phyloP scores from a whole-genome alignment of 1,139 yeast genomes.

The Suhomyces choctaworum region DNA sequence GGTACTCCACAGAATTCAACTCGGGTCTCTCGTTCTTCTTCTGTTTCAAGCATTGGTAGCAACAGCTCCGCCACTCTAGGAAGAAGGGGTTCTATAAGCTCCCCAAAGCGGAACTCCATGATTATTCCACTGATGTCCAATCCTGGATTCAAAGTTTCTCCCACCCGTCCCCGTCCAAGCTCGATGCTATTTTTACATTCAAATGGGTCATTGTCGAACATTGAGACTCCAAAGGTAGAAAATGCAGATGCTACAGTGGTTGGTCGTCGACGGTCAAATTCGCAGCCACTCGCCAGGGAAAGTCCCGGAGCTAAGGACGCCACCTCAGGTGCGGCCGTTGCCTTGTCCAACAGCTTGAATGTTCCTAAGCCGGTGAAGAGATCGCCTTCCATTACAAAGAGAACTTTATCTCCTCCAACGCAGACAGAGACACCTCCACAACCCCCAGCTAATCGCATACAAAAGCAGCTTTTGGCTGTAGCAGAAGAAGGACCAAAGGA shows the following conservation, averaged over 20 bases:
- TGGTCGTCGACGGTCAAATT: constrained; percentile 40
- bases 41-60: constrained; percentile 19
- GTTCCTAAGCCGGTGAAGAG: constrained; percentile 11
- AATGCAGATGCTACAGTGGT: constrained; percentile 11
- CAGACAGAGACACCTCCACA: constrained; percentile 5
- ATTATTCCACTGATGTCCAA: constrained; percentile 12
- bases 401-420: constrained; percentile 5
- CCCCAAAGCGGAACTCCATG: constrained; percentile 23
- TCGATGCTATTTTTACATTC: constrained; percentile 30
- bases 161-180: constrained; percentile 24
- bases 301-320: constrained; percentile 19
- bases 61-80: constrained; percentile 16
- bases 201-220: constrained; percentile 23
- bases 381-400: constrained; percentile 17
- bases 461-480: constrained; percentile 22
- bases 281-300: constrained; percentile 31
- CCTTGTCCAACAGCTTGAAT: constrained; percentile 21
- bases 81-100: constrained; percentile 21
- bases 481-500: constrained; percentile 24
- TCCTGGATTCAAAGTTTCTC: constrained; percentile 6
- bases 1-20: constrained; percentile 7
- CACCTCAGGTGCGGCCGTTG: constrained; percentile 41
- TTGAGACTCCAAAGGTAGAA: constrained; percentile 12
- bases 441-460: constrained; percentile 15
- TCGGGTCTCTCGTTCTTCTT: constrained; percentile 28